Base-by-base conservation (phyloP, 2,329 filamentous ascomycete species). In the Fusarium robinianum region DNA sequence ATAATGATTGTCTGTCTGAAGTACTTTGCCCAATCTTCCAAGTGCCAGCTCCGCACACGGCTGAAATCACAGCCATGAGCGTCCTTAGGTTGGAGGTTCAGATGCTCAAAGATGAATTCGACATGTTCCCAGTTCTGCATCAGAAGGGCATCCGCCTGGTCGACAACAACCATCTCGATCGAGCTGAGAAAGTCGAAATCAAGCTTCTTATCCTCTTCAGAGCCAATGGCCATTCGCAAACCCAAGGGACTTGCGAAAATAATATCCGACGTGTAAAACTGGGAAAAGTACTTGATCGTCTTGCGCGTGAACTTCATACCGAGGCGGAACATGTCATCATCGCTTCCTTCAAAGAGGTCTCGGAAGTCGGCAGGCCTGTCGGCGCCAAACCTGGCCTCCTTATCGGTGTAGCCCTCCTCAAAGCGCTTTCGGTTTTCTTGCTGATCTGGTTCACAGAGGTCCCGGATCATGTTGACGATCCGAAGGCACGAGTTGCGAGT, bases 81-180 rank as follows among this genome's bases (percentile, higher is more conserved):
- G 59, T 95, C 88, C 62, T 86, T 89, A 24, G 94, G 92, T 61
- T 95, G 89, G 15, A 87, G 77, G 66, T 99, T 99, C 51, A 99
- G 79, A 66, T 96, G 89, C 51, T 89, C 84, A 63, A 97, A 91
- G 59, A 96, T 87, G 65, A 88, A 88, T 66, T 95, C 88, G 49
- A 96, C 81, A 64, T 99, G 92, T 62, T 96, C 90, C 91, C 92
- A 97, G 67, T 96, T 97, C 67, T 99, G 94, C 90, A 96, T 96
- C 7, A 95, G 80, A 27, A 96, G 80, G 0, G 90, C 90, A 67
- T 97, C 91, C 9, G 90, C 87, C 69, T 97, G 91, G 66, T 99
- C 94, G 49, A 96, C 78, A 32, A 97, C 77, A 21, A 94, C 84
- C 37, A 99, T 70, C 69, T 99, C 94, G 60, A 99, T 88, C 2